Conservation (phyloP, 148 eudicot genomes). For the Drosera capensis region DNA sequence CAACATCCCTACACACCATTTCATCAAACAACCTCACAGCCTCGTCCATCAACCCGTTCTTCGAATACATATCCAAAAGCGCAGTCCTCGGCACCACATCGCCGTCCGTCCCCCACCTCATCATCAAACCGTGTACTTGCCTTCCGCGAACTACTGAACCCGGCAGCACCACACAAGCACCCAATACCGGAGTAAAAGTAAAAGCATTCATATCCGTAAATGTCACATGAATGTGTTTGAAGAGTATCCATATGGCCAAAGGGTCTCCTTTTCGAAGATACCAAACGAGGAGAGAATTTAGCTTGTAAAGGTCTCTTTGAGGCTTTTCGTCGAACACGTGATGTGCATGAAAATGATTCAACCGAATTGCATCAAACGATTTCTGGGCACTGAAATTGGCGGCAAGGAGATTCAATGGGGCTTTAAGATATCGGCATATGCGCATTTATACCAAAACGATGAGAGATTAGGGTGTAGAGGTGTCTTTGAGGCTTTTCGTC, state of each 20-base stretch:
- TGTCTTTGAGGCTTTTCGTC: no score
- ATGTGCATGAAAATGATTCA: background rate
- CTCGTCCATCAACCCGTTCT: slow-evolving; percentile 14
- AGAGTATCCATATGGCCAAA: slow-evolving; percentile 16
- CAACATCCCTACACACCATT: slow-evolving; percentile 21
- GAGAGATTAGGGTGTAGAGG: no score
- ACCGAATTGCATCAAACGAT: background rate
- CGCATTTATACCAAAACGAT: no score
- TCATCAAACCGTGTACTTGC: slow-evolving; percentile 22
- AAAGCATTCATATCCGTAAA: slow-evolving; percentile 15
- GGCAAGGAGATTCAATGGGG: no score
- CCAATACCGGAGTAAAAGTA: slow-evolving; percentile 24
- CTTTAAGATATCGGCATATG: no score
- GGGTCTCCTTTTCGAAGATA: slow-evolving; percentile 10
- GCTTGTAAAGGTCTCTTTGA: slow-evolving; percentile 15
- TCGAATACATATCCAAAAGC: slow-evolving; percentile 25
- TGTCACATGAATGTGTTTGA: slow-evolving; percentile 7
- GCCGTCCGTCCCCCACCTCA: slow-evolving; percentile 13
- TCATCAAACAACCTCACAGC: slow-evolving; percentile 16
- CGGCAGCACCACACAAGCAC: slow-evolving; percentile 20
- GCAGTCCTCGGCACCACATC: slow-evolving; percentile 20
- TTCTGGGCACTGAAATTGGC: background rate
- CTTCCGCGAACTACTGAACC: slow-evolving; percentile 6
- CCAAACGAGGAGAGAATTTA: slow-evolving; percentile 19
- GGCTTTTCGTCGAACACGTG: slow-evolving; percentile 22